Evolutionary conservation across 768 basidiomycete species (phyloP), one percentile per base, ranked within the genome.

Genomic region (Boletus insuetus): DNA sequence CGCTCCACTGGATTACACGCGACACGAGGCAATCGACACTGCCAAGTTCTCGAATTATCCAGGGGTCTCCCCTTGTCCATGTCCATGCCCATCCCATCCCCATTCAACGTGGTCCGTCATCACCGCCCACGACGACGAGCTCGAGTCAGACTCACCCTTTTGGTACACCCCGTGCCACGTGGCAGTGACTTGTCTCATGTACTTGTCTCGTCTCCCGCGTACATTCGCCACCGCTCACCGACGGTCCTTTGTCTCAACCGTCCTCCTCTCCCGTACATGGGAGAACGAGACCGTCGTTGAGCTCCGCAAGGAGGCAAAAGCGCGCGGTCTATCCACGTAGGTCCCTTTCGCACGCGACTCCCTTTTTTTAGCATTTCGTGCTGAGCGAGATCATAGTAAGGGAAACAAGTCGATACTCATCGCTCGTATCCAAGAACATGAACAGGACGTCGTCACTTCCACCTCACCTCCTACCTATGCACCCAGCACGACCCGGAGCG

Each of bases 321-420:
- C 64, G 41, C 82, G 84, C 52, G 83, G 83, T 50, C 67, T 88
- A 35, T 74, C 84, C 43, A 68, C 74, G 85, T 85, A 71, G 32
- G 80, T 72, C 19, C 17, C 34, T 29, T 26, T 34, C 20, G 31
- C 40, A 51, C 52, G 41, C 20, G 43, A n/a, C 19, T 6, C 1
- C 13, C 16, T 39, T 45, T 17, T 51, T 47, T 19, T 17, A 17
- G 53, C 38, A 24, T 24, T 24, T 24, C 24, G 24, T 24, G 6
- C 57, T 65, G 53, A 69, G 46, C 13, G 4, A 22, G 7, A 13
- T 29, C 37, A 43, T 31, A 87, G 86, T 24, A 78, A 73, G 57
- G 86, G 85, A 3, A 83, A 76, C 68, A 89, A 87, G 68, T 71
- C 80, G 4, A 75, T 74, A 4, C 69, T 88, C 31, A 74, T 85